Evolutionary conservation across 495 filamentous ascomycete species (phyloP).

Genomic region (Aspergillus nidulans): DNA sequence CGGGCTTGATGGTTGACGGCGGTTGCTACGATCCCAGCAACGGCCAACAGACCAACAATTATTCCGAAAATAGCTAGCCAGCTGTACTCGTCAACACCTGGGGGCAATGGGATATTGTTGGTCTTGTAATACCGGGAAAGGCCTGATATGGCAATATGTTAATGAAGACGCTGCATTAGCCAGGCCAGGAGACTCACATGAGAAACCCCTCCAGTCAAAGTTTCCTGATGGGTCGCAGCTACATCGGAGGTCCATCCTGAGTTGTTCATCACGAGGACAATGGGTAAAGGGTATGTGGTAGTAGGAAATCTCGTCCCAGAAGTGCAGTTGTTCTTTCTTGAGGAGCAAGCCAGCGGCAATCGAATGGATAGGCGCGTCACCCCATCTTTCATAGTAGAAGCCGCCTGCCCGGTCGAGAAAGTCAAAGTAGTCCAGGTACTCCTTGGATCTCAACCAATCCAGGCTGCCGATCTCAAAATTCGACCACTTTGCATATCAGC

Average conservation of each 20-base stretch:
- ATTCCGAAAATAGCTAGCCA: slow-evolving; percentile 33
- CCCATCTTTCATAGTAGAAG: slow-evolving; percentile 94
- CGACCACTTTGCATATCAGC: slow-evolving; percentile 60
- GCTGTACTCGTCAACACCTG: slow-evolving; percentile 69
- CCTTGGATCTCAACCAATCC: slow-evolving; percentile 74
- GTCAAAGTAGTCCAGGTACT: slow-evolving; percentile 78
- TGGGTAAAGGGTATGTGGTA: slow-evolving; percentile 99
- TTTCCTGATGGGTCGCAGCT: slow-evolving; percentile 93
- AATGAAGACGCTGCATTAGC: not conserved
- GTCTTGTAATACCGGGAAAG: slow-evolving; percentile 80
- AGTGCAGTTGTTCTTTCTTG: slow-evolving; percentile 89
- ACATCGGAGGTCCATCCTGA: slow-evolving; percentile 75
- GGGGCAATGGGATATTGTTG: slow-evolving; percentile 72
- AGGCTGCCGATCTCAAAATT: slow-evolving; percentile 89
- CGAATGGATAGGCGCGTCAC: slow-evolving; percentile 89
- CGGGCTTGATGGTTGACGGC: slow-evolving; percentile 23
- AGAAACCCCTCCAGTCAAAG: slow-evolving; percentile 98
- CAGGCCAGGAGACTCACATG: slow-evolving; percentile 57
- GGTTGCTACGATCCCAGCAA: slow-evolving; percentile 18
- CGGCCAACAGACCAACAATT: slow-evolving; percentile 13
- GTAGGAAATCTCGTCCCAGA: slow-evolving; percentile 98
- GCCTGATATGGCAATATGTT: slow-evolving; percentile 40
- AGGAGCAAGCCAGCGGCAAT: slow-evolving; percentile 84
- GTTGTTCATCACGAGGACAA: slow-evolving; percentile 84
- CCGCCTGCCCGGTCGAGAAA: slow-evolving; percentile 76